A percentile compares a stretch with the other conserved stretches of the same genome.
These are phyloP conservation scores for Colletotrichum chrysophilum DNA, from an alignment of 2,329 filamentous ascomycete genomes.

Conservation along the genomic window DNA sequence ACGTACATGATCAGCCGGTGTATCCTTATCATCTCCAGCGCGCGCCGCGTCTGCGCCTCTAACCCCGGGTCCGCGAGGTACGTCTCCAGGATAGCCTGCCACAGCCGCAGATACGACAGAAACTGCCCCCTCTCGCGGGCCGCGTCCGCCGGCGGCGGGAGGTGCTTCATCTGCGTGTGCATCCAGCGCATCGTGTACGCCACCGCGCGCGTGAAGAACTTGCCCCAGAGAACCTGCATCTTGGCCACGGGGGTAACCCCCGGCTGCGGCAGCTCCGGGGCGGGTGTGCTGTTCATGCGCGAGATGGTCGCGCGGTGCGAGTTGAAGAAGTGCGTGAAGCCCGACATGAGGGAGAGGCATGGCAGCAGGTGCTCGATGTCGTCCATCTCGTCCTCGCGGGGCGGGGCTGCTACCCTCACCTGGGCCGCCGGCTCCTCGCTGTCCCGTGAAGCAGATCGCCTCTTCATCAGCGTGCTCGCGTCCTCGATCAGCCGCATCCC, in stretches of 20 bases:
- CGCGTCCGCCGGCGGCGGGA: not conserved
- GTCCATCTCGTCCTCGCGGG: conserved; percentile 11
- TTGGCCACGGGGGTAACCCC: not conserved
- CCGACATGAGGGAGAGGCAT: conserved; percentile 14
- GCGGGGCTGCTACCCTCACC: not conserved
- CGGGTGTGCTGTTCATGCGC: not conserved
- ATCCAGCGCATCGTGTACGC: conserved; percentile 15
- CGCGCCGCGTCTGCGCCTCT: not conserved
- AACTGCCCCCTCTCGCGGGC: not conserved
- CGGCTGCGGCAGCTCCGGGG: not conserved
- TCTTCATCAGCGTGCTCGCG: not conserved
- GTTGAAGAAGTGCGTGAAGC: conserved; percentile 19
- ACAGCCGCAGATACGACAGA: conserved; percentile 1
- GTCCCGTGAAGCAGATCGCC: not conserved
- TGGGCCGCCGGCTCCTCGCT: no score
- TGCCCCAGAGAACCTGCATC: conserved; percentile 16
- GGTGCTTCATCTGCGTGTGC: conserved; percentile 1
- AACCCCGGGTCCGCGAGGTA: not conserved
- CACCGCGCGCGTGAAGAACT: conserved; percentile 20
- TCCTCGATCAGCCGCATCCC: conserved; percentile 11
- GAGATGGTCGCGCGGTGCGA: not conserved
- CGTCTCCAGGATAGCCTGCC: not conserved
- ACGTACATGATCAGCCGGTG: conserved; percentile 13
- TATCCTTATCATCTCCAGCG: conserved; percentile 16
- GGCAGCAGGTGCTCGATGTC: conserved; percentile 18